Evolutionary conservation across 2,329 filamentous ascomycete species (phyloP).

Genomic region (Monosporascus sp.): DNA sequence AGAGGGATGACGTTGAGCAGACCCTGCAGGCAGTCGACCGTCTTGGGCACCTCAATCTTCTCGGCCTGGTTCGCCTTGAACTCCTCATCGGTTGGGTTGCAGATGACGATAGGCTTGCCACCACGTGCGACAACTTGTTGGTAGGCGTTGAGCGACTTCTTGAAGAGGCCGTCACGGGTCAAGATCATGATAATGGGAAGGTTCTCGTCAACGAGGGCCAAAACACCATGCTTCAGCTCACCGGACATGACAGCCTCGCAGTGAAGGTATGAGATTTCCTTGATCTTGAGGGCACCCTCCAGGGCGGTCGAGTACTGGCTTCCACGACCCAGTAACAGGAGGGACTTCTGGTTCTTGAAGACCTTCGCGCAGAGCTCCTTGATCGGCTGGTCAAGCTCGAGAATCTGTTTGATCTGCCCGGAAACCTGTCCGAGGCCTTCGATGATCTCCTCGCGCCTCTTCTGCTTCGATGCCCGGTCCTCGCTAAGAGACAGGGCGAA

Average conservation of each 20-base stretch:
- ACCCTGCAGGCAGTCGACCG: conserved; percentile 91
- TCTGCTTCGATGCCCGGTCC: conserved; percentile 90
- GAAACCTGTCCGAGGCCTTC: conserved; percentile 84
- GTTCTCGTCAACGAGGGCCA: conserved; percentile 96
- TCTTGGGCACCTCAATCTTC: conserved; percentile 96
- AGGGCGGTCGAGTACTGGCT: conserved; percentile 96
- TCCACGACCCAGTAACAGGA: conserved; percentile 88
- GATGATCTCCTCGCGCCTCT: conserved; percentile 92
- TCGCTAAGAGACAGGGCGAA: conserved; percentile 94
- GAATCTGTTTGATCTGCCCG: conserved; percentile 83
- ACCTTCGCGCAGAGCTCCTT: conserved; percentile 89
- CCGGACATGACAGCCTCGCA: conserved; percentile 99
- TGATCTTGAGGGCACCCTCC: conserved; percentile 97
- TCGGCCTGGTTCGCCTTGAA: conserved; percentile 84
- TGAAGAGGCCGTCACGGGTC: conserved; percentile 91
- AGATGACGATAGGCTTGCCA: conserved; percentile 97
- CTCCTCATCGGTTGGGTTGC: conserved; percentile 84
- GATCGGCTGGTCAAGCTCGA: conserved; percentile 87
- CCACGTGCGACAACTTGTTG: conserved; percentile 97
- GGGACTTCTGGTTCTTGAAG: conserved; percentile 95
- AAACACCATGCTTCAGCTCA: conserved; percentile 97
- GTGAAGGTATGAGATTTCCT: conserved; percentile 99
- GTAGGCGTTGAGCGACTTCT: conserved; percentile 98
- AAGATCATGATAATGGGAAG: conserved; percentile 99
- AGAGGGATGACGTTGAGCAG: conserved; percentile 96